Percentiles rank a stretch among this genome's conserved stretches.
Conservation (phyloP, 345 rosid species). For the Fremontodendron californicum region DNA sequence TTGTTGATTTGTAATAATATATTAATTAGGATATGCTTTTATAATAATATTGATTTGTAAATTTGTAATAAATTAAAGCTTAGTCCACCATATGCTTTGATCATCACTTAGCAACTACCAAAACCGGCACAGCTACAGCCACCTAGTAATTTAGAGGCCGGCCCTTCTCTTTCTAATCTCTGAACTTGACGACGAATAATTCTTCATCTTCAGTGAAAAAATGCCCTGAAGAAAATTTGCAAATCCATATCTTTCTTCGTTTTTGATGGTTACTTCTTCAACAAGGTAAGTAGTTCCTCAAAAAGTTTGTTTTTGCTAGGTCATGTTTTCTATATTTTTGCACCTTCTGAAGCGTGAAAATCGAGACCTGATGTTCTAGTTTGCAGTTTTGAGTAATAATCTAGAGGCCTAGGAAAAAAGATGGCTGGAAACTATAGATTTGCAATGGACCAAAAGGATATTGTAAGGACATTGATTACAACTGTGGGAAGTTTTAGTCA, state of each 20-base stretch:
- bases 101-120: background rate
- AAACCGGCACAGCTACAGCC: slow-evolving; percentile 17
- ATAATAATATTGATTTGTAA: background rate
- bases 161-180: background rate
- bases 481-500: slow-evolving; percentile 41
- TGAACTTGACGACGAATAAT: background rate
- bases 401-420: too few species aligned
- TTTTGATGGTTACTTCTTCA: background rate
- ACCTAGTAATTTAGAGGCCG: background rate
- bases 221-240: background rate
- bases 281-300: background rate
- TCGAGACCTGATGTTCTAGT: background rate
- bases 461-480: slow-evolving; percentile 29
- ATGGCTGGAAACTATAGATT: slow-evolving; percentile 44
- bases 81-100: background rate
- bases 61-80: background rate
- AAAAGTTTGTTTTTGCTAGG: too few species aligned
- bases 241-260: background rate
- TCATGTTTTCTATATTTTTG: background rate
- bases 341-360: background rate
- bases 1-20: background rate
- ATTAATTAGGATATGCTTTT: too few species aligned
- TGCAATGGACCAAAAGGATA: slow-evolving; percentile 46
- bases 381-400: too few species aligned
- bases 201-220: background rate